phyloP scores from a whole-genome alignment of 345 rosid species.

The Eucalyptus viminalis region DNA sequence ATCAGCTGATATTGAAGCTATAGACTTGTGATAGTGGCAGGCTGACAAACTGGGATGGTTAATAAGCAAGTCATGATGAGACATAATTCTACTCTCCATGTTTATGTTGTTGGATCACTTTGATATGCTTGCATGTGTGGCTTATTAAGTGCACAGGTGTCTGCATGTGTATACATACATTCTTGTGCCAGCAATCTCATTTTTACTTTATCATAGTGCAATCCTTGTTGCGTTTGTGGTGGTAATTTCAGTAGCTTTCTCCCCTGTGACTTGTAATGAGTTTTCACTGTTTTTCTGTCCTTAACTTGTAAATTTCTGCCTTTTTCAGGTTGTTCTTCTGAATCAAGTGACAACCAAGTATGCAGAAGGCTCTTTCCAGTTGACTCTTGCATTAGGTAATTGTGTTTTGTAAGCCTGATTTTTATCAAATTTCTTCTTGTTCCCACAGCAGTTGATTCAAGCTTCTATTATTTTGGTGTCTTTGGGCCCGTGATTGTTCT shows the following conservation, averaged over 20 bases:
- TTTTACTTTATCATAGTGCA: neutral
- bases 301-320: neutral
- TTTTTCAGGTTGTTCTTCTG: constrained; percentile 60
- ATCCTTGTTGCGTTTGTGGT: neutral
- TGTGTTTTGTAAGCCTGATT: neutral
- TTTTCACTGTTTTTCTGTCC: neutral
- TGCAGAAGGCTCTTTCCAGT: constrained; percentile 67
- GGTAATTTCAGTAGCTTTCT: neutral
- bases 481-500: neutral
- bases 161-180: neutral
- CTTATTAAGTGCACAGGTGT: neutral
- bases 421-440: neutral
- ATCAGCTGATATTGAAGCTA: neutral
- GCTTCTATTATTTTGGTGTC: neutral
- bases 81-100: neutral
- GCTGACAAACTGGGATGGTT: neutral
- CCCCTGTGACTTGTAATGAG: neutral
- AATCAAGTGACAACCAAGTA: constrained; percentile 86
- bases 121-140: neutral
- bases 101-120: neutral
- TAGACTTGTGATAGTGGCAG: neutral
- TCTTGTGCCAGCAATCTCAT: neutral
- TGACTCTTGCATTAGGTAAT: constrained; percentile 80
- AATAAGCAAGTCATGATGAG: neutral
- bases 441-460: neutral